Conservation (phyloP, 2,329 filamentous ascomycete genomes). For the Neophaeococcomyces mojaviensis region DNA sequence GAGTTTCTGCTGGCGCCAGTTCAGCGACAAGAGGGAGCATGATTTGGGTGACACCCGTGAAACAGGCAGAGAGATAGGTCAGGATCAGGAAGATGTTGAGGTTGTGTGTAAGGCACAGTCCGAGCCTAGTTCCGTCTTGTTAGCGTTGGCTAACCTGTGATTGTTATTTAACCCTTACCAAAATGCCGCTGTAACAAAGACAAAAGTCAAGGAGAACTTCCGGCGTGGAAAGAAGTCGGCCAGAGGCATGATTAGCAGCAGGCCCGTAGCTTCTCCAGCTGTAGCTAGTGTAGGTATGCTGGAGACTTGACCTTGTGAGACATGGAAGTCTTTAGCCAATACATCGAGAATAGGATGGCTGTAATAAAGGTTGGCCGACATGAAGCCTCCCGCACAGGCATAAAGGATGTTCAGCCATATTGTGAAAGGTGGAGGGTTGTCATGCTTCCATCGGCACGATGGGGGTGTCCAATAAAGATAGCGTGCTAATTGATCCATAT, state of each 20-base stretch:
- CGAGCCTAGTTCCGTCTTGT: constrained; percentile 34
- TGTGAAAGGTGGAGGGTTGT: constrained; percentile 6
- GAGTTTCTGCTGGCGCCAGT: constrained; percentile 59
- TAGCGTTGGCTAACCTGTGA: background rate
- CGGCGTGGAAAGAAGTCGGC: constrained; percentile 62
- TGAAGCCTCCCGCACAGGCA: constrained; percentile 46
- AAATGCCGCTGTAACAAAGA: constrained; percentile 58
- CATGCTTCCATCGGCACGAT: constrained; percentile 57
- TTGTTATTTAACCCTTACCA: constrained; percentile 41
- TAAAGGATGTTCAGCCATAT: constrained; percentile 9
- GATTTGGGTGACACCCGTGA: constrained; percentile 68
- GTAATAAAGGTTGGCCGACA: constrained; percentile 74
- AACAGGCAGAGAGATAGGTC: constrained; percentile 64
- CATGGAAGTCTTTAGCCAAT: constrained; percentile 61
- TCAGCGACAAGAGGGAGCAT: constrained; percentile 76
- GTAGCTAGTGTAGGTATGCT: constrained; percentile 68
- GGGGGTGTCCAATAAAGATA: constrained; percentile 53
- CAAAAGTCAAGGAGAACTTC: constrained; percentile 56
- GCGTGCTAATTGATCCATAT: too few species aligned
- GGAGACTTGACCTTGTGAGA: constrained; percentile 59
- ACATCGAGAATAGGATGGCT: constrained; percentile 70
- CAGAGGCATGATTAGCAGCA: constrained; percentile 66
- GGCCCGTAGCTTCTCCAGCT: constrained; percentile 66
- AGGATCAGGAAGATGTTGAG: constrained; percentile 60
- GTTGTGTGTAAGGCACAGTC: constrained; percentile 58